Base-by-base conservation (phyloP, 1,284 basidiomycete species). In the Phellopilus nigrolimitatus region DNA sequence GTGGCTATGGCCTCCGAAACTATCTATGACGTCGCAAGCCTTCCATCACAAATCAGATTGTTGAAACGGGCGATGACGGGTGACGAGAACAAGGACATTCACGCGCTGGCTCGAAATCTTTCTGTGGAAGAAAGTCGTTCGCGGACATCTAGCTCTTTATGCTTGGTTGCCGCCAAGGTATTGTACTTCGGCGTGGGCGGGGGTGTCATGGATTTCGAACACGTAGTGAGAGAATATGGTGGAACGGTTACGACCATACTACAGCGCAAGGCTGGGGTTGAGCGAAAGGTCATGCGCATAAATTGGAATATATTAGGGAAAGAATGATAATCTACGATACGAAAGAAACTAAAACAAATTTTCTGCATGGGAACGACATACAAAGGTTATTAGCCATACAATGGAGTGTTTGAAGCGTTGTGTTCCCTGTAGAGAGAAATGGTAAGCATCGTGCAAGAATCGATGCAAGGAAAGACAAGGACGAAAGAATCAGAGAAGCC, bases 141-240 rank as follows among this genome's bases (percentile, higher is more conserved):
- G 21, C 21, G 37, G 17, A 49, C 53, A 30, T 66, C 68, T 56
- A 8, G 4, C n/a, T 12, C 45, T 24, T 38, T 77, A 7, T 88
- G 84, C 61, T 74, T 94, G 10, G 82, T 92, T 3, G 90, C 91
- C 0, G 85, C 84, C n/a, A 98, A 95, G 68, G 76, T 92, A 8
- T 71, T 97, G 24, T 98, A 99, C 66, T 98, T 98, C 68, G 95
- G 95, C 13, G 94, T 98, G 3, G 95, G 95, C 0, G 95, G 95
- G 0, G 91, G 93, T 0, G 74, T 94, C 7, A 69, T 79, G 19
- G 84, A 87, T 53, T 97, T 99, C 64, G 65, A 82, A 15, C 63
- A 65, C 22, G 72, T 70, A 2, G 74, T 93, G 0, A 69, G 77
- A 52, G 62, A 61, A 22, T 55, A 68, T 61, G 13, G 56, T 51